phyloP scores from a whole-genome alignment of 73 alveolate genomes.

The Paraurostyla sp. region DNA sequence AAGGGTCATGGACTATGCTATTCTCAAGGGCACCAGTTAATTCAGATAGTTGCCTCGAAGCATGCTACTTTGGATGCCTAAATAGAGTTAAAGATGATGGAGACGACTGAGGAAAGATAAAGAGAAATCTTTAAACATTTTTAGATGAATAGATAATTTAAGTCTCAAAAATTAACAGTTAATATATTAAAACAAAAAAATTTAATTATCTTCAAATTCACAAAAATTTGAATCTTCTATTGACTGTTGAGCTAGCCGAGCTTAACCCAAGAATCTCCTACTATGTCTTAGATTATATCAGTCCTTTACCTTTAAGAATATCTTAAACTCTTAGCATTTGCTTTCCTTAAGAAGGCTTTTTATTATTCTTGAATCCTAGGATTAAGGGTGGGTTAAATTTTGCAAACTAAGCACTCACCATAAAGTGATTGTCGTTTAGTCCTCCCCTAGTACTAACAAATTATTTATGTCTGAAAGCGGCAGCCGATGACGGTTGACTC shows the following conservation, averaged over 20 bases:
- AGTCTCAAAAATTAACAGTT: too few species aligned
- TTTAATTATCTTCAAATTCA: not conserved
- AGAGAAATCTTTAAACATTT: not conserved
- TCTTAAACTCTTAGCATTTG: too few species aligned
- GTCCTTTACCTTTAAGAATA: too few species aligned
- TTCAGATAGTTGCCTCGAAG: constrained; percentile 78
- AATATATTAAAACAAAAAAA: not conserved
- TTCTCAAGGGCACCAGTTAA: constrained; percentile 88
- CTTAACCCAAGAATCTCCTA: too few species aligned
- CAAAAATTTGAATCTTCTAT: not conserved
- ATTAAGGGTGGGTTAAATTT: constrained; percentile 28
- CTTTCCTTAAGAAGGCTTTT: too few species aligned
- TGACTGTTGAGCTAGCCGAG: too few species aligned
- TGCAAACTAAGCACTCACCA: constrained; percentile 2
- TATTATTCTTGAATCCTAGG: too few species aligned
- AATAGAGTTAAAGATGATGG: constrained; percentile 70
- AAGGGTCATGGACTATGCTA: constrained; percentile 73
- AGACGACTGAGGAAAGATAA: not conserved
- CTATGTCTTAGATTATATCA: too few species aligned
- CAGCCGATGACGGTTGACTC: not conserved
- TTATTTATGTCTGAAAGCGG: constrained; percentile 6
- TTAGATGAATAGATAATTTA: too few species aligned
- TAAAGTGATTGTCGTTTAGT: constrained; percentile 19
- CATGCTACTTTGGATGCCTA: constrained; percentile 82
- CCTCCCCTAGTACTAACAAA: constrained; percentile 38